These are phyloP conservation scores for Claviceps monticola DNA, from an alignment of 2,329 filamentous ascomycete species.

Conservation along the genomic window DNA sequence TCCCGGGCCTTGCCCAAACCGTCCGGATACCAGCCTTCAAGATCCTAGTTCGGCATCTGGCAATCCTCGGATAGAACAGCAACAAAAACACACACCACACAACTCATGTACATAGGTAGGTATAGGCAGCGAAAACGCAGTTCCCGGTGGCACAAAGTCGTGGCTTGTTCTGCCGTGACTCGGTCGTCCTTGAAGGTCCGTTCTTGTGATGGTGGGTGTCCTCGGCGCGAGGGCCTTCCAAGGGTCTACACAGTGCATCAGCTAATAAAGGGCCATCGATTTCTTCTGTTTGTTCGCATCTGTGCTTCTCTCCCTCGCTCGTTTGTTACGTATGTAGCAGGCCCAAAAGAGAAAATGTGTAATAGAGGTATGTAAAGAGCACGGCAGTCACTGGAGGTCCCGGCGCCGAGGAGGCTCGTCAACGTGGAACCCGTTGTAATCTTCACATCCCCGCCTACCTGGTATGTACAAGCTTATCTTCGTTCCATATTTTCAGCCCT, in stretches of 20 bases:
- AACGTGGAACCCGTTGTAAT: too few relatives aligned
- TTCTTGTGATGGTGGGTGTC: conserved; percentile 1
- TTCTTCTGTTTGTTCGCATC: too few relatives aligned
- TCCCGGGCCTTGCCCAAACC: neutral
- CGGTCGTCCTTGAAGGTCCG: neutral
- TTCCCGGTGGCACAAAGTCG: conserved; percentile 1
- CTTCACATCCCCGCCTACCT: too few relatives aligned
- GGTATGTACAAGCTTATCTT: too few relatives aligned
- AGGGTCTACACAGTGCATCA: neutral
- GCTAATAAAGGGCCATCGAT: too few relatives aligned
- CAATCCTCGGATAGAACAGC: conserved; percentile 3
- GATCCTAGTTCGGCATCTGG: neutral
- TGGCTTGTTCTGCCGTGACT: conserved; percentile 4
- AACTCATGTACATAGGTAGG: neutral
- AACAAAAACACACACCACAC: neutral
- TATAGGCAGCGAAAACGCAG: neutral
- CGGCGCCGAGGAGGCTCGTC: too few relatives aligned
- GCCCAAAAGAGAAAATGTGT: too few relatives aligned
- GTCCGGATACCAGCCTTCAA: neutral
- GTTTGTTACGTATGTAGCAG: too few relatives aligned
- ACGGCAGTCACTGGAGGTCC: too few relatives aligned
- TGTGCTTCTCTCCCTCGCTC: too few relatives aligned
- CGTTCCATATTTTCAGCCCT: neutral
- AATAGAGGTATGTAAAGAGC: too few relatives aligned
- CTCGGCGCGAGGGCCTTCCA: neutral